Percentiles rank a stretch among this genome's conserved stretches.
Evolutionary conservation across 768 basidiomycete genomes (phyloP).

Genomic region (Lentinula raphanica): DNA sequence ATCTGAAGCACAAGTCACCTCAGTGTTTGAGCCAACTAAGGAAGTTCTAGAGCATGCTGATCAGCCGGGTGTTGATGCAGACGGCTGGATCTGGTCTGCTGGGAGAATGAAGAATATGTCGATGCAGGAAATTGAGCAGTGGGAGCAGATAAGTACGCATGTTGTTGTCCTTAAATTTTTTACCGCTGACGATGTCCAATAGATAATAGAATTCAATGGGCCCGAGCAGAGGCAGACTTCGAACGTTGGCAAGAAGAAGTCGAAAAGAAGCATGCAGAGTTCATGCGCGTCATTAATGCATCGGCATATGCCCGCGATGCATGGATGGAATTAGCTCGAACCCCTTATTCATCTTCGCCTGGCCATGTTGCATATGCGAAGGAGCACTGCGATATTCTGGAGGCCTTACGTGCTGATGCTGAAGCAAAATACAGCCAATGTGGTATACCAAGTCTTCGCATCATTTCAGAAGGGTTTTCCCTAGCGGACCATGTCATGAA

Average conservation of each 20-base stretch:
- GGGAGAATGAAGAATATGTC: no score
- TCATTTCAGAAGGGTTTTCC: neutral
- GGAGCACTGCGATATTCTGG: neutral
- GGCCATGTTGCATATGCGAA: no score
- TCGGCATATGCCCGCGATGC: neutral
- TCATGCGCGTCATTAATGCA: neutral
- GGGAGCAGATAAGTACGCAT: neutral
- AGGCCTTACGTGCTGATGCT: neutral
- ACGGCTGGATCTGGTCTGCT: no score
- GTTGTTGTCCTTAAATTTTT: no score
- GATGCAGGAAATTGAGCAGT: no score
- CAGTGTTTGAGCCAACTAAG: no score
- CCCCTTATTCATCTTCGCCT: no score
- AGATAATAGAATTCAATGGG: neutral
- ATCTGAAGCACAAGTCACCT: no score
- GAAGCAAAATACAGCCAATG: no score
- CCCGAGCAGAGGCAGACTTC: constrained; percentile 7
- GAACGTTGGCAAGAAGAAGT: constrained; percentile 10
- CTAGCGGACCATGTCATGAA: neutral
- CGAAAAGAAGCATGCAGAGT: constrained; percentile 9
- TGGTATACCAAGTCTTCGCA: neutral
- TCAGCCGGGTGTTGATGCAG: no score
- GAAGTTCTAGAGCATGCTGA: no score
- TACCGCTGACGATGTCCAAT: no score
- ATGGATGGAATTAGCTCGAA: neutral